These are phyloP conservation scores for Prunus campanulata DNA, from an alignment of 306 rosid genomes.

Conservation along the genomic window DNA sequence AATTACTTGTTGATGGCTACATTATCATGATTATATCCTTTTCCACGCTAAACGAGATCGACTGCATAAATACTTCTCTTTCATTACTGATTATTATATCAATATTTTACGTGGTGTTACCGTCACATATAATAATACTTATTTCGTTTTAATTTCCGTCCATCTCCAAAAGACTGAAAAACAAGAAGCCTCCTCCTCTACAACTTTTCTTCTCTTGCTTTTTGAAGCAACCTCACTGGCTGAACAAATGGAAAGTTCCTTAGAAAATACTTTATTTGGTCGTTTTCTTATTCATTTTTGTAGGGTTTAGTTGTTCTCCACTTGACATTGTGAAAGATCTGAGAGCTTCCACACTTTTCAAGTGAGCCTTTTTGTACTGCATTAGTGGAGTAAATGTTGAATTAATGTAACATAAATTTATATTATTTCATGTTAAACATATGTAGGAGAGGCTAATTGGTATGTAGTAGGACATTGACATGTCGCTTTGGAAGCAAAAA, in stretches of 20 bases:
- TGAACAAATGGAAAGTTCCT: too few relatives aligned
- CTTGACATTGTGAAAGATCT: too few relatives aligned
- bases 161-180: too few relatives aligned
- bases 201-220: too few relatives aligned
- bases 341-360: background rate
- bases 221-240: too few relatives aligned
- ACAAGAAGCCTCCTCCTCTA: too few relatives aligned
- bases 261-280: too few relatives aligned
- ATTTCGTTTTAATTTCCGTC: background rate
- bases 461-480: background rate
- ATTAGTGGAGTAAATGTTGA: background rate
- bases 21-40: background rate
- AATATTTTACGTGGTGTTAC: background rate
- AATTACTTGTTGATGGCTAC: background rate
- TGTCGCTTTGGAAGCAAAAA: background rate
- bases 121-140: background rate
- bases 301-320: too few relatives aligned
- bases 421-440: background rate
- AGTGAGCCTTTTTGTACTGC: background rate
- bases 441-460: background rate
- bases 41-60: background rate
- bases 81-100: background rate
- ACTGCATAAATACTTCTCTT: background rate
- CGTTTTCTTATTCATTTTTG: too few relatives aligned
- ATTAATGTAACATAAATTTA: background rate